Evolutionary conservation across 306 rosid genomes (phyloP), one percentile per base, ranked within the genome.

Genomic region (Quillaja saponaria): DNA sequence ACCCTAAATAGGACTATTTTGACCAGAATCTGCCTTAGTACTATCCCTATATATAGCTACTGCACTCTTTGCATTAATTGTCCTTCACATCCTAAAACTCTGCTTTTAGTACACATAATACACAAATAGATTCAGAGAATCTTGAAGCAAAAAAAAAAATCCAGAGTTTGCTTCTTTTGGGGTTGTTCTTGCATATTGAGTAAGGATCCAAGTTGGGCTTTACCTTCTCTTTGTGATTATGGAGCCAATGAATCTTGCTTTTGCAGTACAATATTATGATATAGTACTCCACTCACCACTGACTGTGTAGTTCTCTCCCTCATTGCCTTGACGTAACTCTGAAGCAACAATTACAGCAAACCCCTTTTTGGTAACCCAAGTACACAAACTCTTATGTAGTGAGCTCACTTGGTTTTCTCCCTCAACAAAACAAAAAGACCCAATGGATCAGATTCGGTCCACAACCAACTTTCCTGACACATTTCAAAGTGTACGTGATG

Each of bases 261-360:
- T 52, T 65, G 58, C 21, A 44, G 19, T 53, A 66, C 55, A 40
- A 41, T 71, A 68, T 38, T 20, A 69, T 69, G 41, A 64, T 76
- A 14, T 40, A 20, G 19, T 13, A n/a, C n/a, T n/a, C n/a, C n/a
- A n/a, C n/a, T n/a, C n/a, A n/a, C 63, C 71, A 62, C 71, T 68
- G 61, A 66, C 68, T 14, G 46, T 61, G 65, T 65, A 64, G 49
- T 63, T 67, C 73, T 71, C 61, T 44, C 58, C 21, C 72, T 14
- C 59, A 63, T 77, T 76, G 44, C 61, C 78, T 71, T 73, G 60
- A 46, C 82, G 88, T 87, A 42, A 59, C 81, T 67, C 83, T 76
- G 33, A 91, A 87, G 97, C 75, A 85, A 76, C 77, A 79, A 68
- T 67, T 81, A 79, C 45, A 63, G 8, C 42, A 15, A 44, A 33